These are phyloP conservation scores for Cladorrhinum sp. DNA, from an alignment of 2,329 filamentous ascomycete genomes.

Conservation along the genomic window DNA sequence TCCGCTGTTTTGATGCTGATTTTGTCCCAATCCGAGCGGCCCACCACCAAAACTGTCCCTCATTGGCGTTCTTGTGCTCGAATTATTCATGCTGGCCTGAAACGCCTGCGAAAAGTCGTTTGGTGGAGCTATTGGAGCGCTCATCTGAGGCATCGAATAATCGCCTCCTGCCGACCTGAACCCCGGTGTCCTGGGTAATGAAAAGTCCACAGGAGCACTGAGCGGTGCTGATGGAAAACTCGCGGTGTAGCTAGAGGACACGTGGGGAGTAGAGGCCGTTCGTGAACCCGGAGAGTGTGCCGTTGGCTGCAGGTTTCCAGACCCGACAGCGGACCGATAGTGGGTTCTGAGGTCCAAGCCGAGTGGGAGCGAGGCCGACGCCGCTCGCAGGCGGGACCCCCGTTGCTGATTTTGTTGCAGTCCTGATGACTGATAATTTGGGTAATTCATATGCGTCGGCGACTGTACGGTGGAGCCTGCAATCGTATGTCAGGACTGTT, in stretches of 20 bases:
- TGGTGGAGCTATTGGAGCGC: slow-evolving; percentile 51
- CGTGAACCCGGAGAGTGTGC: slow-evolving; percentile 34
- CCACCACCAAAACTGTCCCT: slow-evolving; percentile 43
- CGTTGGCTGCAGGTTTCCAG: slow-evolving; percentile 29
- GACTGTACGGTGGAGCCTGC: slow-evolving; percentile 46
- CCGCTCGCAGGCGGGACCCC: slow-evolving; percentile 48
- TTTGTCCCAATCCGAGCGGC: slow-evolving; percentile 27
- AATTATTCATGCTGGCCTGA: slow-evolving; percentile 40
- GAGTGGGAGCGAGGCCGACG: slow-evolving; percentile 46
- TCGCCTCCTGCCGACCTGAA: slow-evolving; percentile 38
- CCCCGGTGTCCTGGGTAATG: slow-evolving; percentile 43
- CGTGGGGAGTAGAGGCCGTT: slow-evolving; percentile 39
- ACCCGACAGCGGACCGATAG: slow-evolving; percentile 38
- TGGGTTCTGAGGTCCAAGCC: slow-evolving; percentile 46
- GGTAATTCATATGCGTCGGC: slow-evolving; percentile 50
- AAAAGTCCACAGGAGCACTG: slow-evolving; percentile 52
- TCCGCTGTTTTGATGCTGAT: slow-evolving; percentile 22
- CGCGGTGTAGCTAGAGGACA: slow-evolving; percentile 45
- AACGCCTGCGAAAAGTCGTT: slow-evolving; percentile 52
- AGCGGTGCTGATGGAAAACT: slow-evolving; percentile 55
- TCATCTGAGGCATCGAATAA: slow-evolving; percentile 54
- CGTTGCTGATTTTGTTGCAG: slow-evolving; percentile 44
- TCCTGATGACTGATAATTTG: slow-evolving; percentile 39
- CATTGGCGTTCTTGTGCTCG: slow-evolving; percentile 42
- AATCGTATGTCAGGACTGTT: background rate